Base-by-base conservation (phyloP, 2,329 filamentous ascomycete species). In the Talaromyces islandicus region DNA sequence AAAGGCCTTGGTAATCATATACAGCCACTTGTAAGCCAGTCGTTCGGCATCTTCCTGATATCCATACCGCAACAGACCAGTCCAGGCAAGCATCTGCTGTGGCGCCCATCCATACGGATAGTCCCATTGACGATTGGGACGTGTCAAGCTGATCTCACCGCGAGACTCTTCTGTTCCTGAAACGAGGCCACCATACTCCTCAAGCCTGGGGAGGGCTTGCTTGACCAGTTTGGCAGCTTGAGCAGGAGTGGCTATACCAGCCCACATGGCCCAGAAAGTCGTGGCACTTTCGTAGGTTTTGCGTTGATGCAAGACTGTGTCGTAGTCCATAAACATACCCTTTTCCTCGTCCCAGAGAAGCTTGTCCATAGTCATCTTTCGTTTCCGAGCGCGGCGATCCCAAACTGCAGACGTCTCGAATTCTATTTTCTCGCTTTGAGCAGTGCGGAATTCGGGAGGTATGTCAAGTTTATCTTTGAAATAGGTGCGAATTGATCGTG, bases 21-120 rank as follows among this genome's bases (percentile, higher is more conserved):
- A 96, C 57, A 97, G 79, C 94, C 94, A 99, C 75, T 94, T 92
- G 77, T 99, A 99, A 0, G 91, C 90, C 64, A 99, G 78, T 35
- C 92, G 83, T 77, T 96, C 90, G 1, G 92, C 92, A 63, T 97
- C 92, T 25, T 93, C 90, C 29, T 88, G 87, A 72, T 96, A 97
- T 58, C 92, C 92, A 71, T 97, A 99, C 19, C 92, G 88, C 69
- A 92, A 84, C 61, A 99, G 80, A 2, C 92, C 94, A 1, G 91
- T 92, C 94, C 94, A 99, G 0, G 94, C 93, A 48, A 99, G 85
- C 79, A 99, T 97, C 79, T 99, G 94, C 80, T 99, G 94, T 32
- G 94, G 94, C 59, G 94, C 94, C 94, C 94, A 99, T 62, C 94
- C 94, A 71, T 94, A 97, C 0, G 94, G 94, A 73, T 92, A 97